Base-by-base conservation (phyloP, 768 basidiomycete species). In the Tricholoma matsutake region DNA sequence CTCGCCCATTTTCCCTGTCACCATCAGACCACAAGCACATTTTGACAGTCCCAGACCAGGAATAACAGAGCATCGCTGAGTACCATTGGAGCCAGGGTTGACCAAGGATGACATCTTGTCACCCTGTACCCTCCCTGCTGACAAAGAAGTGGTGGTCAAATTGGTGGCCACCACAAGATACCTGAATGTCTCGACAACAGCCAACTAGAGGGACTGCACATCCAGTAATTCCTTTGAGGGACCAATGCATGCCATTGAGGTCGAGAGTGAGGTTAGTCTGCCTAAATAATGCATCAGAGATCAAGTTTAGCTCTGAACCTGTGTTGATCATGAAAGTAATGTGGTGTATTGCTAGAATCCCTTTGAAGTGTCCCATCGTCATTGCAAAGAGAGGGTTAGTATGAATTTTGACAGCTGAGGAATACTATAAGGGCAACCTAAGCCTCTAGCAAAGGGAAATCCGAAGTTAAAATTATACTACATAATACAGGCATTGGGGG, bases 11-110 rank as follows among this genome's bases (percentile, higher is more conserved):
- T 5, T 45, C 43, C 8, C 58, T 20, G 51, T 65, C 58, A 4
- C 69, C 66, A 5, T 63, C 58, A 11, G 64, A 14, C 69, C 69
- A 70, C 1, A 68, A 3, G 3, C 45, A 28, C 59, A 70, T 65
- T 6, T 57, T 43, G 53, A 65, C 64, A 3, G 52, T 25, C 11
- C 69, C 65, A 1, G 16, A 5, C 0, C 63, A 43, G 4, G 13
- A 1, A 45, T 16, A n/a, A 25, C 22, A 25, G 22, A 25, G 22
- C 22, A 25, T 25, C 22, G 3, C 22, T 25, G 22, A 25, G 22
- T 67, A 66, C 34, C 22, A 25, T 25, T 25, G 22, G 22, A 25
- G 22, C 22, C 22, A 25, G 22, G 22, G 22, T 25, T 25, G 22
- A 25, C 22, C 22, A 25, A 25, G 22, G 22, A 25, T 25, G 22